A percentile compares a stretch with the other conserved stretches of the same genome.
phyloP scores from a whole-genome alignment of 1,139 yeast genomes.

The Hansenula sp. region DNA sequence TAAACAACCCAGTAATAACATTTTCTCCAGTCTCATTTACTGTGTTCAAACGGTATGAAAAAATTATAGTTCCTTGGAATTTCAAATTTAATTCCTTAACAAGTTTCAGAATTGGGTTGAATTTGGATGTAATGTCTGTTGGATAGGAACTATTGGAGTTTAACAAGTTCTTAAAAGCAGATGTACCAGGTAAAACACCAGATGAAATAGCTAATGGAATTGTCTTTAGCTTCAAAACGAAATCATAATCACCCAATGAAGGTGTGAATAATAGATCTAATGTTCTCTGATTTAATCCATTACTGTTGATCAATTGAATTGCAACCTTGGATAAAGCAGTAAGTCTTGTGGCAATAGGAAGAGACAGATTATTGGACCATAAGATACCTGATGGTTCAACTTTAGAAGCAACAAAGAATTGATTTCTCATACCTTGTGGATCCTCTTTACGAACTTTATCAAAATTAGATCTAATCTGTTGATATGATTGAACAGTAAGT shows the following conservation, averaged over 20 bases:
- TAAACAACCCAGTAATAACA: slow-evolving; percentile 75
- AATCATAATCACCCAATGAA: slow-evolving; percentile 79
- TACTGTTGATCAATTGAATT: slow-evolving; percentile 41
- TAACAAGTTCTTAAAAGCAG: slow-evolving; percentile 62
- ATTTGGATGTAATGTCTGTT: slow-evolving; percentile 29
- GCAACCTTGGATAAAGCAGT: slow-evolving; percentile 87
- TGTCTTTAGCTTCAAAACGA: slow-evolving; percentile 58
- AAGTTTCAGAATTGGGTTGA: slow-evolving; percentile 54
- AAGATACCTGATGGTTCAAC: slow-evolving; percentile 79
- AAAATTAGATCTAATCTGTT: slow-evolving; percentile 61
- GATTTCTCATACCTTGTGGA: slow-evolving; percentile 76
- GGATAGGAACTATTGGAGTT: slow-evolving; percentile 27
- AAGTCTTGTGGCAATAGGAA: slow-evolving; percentile 81
- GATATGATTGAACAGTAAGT: slow-evolving; percentile 57
- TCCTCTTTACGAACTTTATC: slow-evolving; percentile 64
- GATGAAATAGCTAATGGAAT: slow-evolving; percentile 41
- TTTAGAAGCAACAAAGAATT: slow-evolving; percentile 76
- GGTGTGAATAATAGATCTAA: slow-evolving; percentile 68
- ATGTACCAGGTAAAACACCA: slow-evolving; percentile 46
- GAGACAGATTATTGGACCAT: slow-evolving; percentile 69
- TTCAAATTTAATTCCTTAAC: slow-evolving; percentile 53
- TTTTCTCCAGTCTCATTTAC: slow-evolving; percentile 47
- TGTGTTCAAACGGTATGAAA: slow-evolving; percentile 55
- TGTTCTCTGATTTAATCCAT: slow-evolving; percentile 42
- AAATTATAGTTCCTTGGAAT: slow-evolving; percentile 47